Evolutionary conservation across 176 grass and related monocot genomes (phyloP).

Genomic region (Thalia dealbata): DNA sequence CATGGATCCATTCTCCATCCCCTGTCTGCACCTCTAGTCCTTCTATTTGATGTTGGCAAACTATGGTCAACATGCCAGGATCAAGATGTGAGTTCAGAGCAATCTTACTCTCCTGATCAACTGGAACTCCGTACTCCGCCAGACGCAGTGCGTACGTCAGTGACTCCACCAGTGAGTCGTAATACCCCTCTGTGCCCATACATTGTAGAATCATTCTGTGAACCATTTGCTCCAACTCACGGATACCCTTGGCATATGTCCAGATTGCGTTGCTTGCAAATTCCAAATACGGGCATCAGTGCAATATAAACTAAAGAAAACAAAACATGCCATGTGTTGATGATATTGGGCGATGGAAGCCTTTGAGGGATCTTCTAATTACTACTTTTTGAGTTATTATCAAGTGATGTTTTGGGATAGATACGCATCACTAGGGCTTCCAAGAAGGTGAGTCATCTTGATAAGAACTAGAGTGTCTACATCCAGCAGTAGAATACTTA

Average conservation of each 20-base stretch:
- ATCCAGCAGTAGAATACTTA: too few species aligned
- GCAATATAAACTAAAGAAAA: neutral
- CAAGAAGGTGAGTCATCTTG: too few species aligned
- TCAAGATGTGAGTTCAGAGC: conserved; percentile 38
- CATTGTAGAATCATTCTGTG: conserved; percentile 54
- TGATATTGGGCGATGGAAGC: too few species aligned
- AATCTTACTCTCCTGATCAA: conserved; percentile 20
- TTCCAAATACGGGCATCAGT: neutral
- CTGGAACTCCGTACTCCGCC: conserved; percentile 39
- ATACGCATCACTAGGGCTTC: too few species aligned
- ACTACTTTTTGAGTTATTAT: too few species aligned
- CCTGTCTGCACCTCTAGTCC: conserved; percentile 59
- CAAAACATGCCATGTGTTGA: too few species aligned
- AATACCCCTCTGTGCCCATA: conserved; percentile 38
- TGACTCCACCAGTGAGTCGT: conserved; percentile 20
- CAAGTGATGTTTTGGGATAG: too few species aligned
- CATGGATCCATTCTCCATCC: conserved; percentile 27
- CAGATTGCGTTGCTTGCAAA: conserved; percentile 20
- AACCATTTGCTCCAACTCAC: conserved; percentile 33
- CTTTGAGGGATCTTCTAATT: too few species aligned
- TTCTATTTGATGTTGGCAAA: conserved; percentile 51
- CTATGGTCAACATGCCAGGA: conserved; percentile 42
- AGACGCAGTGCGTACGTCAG: conserved; percentile 36
- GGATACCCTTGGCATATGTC: conserved; percentile 3
- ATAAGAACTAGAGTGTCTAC: too few species aligned